phyloP scores from a whole-genome alignment of 164 flowering plant genomes.

The Houttuynia cordata region DNA sequence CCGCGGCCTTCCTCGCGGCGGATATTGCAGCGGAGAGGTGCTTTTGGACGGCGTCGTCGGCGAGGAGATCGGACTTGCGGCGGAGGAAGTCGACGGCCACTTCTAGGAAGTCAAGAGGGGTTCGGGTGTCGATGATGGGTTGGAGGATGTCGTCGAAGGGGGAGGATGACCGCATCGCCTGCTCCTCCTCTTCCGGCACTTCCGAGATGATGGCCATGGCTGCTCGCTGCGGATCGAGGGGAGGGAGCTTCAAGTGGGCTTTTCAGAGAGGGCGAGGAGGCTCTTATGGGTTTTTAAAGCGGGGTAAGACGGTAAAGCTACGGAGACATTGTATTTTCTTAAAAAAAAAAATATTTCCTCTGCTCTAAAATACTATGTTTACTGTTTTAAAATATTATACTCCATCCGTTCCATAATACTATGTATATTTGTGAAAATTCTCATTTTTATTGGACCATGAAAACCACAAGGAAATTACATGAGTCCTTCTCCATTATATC shows the following conservation, averaged over 20 bases:
- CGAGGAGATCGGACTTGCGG: constrained; percentile 10
- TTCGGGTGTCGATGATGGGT: constrained; percentile 3
- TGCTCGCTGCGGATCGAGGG: not conserved
- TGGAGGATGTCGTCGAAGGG: constrained; percentile 6
- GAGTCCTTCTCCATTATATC: too few species aligned
- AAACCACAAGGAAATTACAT: too few species aligned
- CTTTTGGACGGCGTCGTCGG: constrained; percentile 6
- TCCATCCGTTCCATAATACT: too few species aligned
- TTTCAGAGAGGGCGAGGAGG: too few species aligned
- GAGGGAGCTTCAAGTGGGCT: not conserved
- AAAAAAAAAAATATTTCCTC: too few species aligned
- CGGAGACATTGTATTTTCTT: too few species aligned
- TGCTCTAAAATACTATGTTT: too few species aligned
- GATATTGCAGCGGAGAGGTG: constrained; percentile 4
- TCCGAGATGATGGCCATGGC: constrained; percentile 14
- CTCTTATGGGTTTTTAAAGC: too few species aligned
- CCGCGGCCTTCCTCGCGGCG: constrained; percentile 7
- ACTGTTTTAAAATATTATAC: too few species aligned
- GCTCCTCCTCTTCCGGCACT: constrained; percentile 3
- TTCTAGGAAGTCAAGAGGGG: constrained; percentile 6
- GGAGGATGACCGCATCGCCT: not conserved
- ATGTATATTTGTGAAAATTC: too few species aligned
- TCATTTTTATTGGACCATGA: too few species aligned
- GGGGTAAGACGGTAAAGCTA: too few species aligned
- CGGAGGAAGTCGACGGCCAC: constrained; percentile 9